These are phyloP conservation scores for Yarrowia sp. DNA, from an alignment of 805 yeast species.

Conservation along the genomic window DNA sequence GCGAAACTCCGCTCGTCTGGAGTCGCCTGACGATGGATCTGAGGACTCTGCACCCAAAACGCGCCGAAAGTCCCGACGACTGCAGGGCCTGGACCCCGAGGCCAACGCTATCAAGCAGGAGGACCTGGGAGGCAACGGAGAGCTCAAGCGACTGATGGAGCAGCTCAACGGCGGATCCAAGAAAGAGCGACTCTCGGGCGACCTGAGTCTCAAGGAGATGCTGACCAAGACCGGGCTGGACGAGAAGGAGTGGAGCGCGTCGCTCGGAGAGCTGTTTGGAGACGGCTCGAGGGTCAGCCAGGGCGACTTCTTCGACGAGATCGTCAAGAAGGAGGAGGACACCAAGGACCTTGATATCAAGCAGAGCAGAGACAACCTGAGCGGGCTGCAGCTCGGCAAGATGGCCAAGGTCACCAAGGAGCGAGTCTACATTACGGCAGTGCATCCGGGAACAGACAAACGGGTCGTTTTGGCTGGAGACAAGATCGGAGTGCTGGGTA, in stretches of 20 bases:
- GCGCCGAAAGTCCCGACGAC: slow-evolving; percentile 69
- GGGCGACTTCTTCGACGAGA: slow-evolving; percentile 40
- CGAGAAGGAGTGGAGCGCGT: slow-evolving; percentile 43
- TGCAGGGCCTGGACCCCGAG: slow-evolving; percentile 69
- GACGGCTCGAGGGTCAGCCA: slow-evolving; percentile 37
- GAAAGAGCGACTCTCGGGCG: slow-evolving; percentile 49
- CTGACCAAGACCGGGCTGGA: slow-evolving; percentile 33
- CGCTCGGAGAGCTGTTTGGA: slow-evolving; percentile 35
- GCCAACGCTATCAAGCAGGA: slow-evolving; percentile 45
- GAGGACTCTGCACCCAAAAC: slow-evolving; percentile 43
- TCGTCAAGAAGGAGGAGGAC: slow-evolving; percentile 37
- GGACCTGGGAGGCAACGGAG: slow-evolving; percentile 36
- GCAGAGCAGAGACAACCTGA: slow-evolving; percentile 54
- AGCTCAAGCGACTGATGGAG: slow-evolving; percentile 33
- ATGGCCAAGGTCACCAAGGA: slow-evolving; percentile 60
- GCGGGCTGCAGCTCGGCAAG: slow-evolving; percentile 50
- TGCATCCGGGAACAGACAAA: slow-evolving; percentile 70
- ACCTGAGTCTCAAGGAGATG: slow-evolving; percentile 36
- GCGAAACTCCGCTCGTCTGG: slow-evolving; percentile 29
- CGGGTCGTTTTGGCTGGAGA: slow-evolving; percentile 82
- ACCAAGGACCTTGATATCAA: slow-evolving; percentile 45
- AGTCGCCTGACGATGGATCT: slow-evolving; percentile 37
- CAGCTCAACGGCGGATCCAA: slow-evolving; percentile 40
- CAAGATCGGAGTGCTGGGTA: slow-evolving; percentile 78
- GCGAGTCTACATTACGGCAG: slow-evolving; percentile 67